Percentiles rank a stretch among this genome's conserved stretches.
Conservation (phyloP, 495 filamentous ascomycete genomes). For the Penicillium tannophilum region DNA sequence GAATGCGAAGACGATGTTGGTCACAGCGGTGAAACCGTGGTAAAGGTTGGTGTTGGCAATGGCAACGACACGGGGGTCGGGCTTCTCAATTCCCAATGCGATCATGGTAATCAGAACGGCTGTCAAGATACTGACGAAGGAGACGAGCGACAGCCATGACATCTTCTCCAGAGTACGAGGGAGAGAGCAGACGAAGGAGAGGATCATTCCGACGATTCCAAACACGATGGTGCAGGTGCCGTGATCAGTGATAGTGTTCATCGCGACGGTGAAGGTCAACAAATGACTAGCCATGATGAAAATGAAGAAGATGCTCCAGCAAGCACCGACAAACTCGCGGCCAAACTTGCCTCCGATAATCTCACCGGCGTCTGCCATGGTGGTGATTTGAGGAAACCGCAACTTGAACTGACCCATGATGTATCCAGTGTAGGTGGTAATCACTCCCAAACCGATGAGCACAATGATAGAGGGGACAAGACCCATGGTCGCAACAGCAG, state of each 20-base stretch:
- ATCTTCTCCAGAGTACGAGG: constrained; percentile 67
- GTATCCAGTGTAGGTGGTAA: constrained; percentile 77
- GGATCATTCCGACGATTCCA: constrained; percentile 62
- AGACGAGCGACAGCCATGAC: constrained; percentile 65
- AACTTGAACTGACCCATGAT: constrained; percentile 79
- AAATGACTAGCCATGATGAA: constrained; percentile 81
- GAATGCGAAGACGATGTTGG: constrained; percentile 37
- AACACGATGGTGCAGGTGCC: constrained; percentile 72
- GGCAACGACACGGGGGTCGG: constrained; percentile 4
- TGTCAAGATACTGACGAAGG: constrained; percentile 56
- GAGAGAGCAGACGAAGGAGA: constrained; percentile 66
- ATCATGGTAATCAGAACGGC: constrained; percentile 72
- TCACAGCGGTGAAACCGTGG: constrained; percentile 45
- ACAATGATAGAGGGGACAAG: constrained; percentile 65
- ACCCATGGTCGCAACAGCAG: constrained; percentile 64
- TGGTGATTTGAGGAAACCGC: constrained; percentile 68
- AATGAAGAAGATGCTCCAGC: constrained; percentile 66
- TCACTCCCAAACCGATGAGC: constrained; percentile 63
- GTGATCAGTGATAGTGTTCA: constrained; percentile 68
- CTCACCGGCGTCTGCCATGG: constrained; percentile 71
- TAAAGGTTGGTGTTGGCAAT: constrained; percentile 22
- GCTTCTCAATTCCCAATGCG: constrained; percentile 50
- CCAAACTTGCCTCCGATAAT: constrained; percentile 65
- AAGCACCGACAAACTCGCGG: constrained; percentile 63
- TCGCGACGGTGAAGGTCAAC: constrained; percentile 73